Evolutionary conservation across 2,329 filamentous ascomycete genomes (phyloP).

Genomic region (Neofusicoccum umdonicola): DNA sequence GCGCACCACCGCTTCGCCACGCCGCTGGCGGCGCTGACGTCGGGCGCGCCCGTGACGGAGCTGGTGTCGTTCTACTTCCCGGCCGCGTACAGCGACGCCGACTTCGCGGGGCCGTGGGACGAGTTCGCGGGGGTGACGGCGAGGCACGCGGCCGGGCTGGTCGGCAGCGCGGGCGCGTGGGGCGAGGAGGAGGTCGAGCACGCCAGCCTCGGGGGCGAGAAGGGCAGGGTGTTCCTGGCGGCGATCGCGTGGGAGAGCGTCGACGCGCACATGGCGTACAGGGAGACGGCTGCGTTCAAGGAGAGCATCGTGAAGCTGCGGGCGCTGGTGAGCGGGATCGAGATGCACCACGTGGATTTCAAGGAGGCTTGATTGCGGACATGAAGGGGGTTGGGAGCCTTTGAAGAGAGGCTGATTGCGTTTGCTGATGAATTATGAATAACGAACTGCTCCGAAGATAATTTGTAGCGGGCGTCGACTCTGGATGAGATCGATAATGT

Average conservation of each 20-base stretch:
- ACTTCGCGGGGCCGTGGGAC: conserved; percentile 33
- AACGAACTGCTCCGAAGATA: neutral
- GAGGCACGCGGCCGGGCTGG: conserved; percentile 30
- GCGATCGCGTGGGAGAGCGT: conserved; percentile 53
- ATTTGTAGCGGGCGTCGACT: no score
- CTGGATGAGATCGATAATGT: no score
- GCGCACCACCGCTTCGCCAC: conserved; percentile 35
- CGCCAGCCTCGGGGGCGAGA: conserved; percentile 21
- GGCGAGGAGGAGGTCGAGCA: conserved; percentile 26
- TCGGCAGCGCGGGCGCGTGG: conserved; percentile 35
- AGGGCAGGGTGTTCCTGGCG: conserved; percentile 44
- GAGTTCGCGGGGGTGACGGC: conserved; percentile 38
- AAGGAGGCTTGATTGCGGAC: neutral
- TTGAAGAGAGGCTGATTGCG: neutral
- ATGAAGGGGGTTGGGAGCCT: no score
- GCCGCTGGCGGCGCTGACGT: conserved; percentile 29
- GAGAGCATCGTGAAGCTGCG: conserved; percentile 42
- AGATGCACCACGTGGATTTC: conserved; percentile 39
- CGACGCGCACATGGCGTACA: conserved; percentile 48
- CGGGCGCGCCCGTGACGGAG: conserved; percentile 50
- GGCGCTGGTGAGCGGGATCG: conserved; percentile 41
- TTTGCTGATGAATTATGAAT: neutral
- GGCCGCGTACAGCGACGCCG: conserved; percentile 26
- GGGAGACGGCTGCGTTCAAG: conserved; percentile 46
- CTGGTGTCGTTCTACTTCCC: conserved; percentile 47